These are phyloP conservation scores for Cyclotella atomus DNA, from an alignment of 108 stramenopile genomes.

Conservation along the genomic window DNA sequence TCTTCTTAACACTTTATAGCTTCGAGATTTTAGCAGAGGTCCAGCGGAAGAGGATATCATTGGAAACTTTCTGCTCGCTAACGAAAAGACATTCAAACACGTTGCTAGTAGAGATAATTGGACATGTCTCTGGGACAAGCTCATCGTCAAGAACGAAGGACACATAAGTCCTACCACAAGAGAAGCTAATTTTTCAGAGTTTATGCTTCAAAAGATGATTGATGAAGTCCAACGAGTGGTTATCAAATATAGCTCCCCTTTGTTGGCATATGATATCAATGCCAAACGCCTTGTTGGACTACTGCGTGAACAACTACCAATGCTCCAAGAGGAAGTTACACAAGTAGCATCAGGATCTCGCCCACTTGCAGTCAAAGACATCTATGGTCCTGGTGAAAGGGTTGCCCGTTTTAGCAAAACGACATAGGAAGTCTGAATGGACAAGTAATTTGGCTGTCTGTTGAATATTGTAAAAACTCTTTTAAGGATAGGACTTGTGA, in stretches of 20 bases:
- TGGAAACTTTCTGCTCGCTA: not conserved
- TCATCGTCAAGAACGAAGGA: not conserved
- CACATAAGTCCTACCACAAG: not conserved
- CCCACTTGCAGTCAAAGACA: not conserved
- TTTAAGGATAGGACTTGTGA: too few relatives aligned
- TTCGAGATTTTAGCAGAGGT: not conserved
- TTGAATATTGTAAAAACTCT: too few relatives aligned
- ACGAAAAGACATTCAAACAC: not conserved
- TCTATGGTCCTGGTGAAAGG: conserved; percentile 9
- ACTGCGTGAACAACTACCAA: conserved; percentile 4
- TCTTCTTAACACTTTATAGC: too few relatives aligned
- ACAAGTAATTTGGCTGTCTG: too few relatives aligned
- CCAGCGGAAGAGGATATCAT: not conserved
- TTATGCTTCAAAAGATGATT: conserved; percentile 9
- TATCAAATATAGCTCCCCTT: conserved; percentile 3
- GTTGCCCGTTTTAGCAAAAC: not conserved
- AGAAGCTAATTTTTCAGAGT: not conserved
- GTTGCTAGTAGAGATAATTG: not conserved
- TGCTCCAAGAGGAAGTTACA: not conserved
- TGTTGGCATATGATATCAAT: not conserved
- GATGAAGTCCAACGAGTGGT: conserved; percentile 6
- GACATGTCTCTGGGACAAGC: not conserved
- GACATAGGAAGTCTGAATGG: not conserved
- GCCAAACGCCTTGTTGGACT: conserved; percentile 15
- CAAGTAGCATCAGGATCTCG: not conserved